A percentile compares a stretch with the other conserved stretches of the same genome.
Conservation (phyloP, 2,329 filamentous ascomycete genomes). For the Didymosphaeria variabile region DNA sequence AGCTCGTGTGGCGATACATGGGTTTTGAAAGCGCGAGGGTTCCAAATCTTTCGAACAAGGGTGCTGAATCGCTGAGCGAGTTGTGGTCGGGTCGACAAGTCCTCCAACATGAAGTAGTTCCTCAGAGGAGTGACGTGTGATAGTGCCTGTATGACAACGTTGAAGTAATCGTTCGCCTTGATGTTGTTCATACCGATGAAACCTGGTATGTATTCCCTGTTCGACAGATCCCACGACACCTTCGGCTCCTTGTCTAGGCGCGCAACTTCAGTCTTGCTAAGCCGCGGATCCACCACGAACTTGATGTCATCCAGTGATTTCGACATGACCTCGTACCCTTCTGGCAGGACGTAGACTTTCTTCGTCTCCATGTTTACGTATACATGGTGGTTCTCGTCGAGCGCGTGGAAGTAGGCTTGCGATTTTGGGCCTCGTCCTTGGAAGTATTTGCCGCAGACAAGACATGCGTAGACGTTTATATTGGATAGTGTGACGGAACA, state of each 20-base stretch:
- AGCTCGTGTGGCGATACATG: conserved; percentile 98
- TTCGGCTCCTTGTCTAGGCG: conserved; percentile 75
- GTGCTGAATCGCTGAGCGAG: conserved; percentile 88
- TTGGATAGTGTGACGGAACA: conserved; percentile 96
- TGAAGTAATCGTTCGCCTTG: conserved; percentile 99
- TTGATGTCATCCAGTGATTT: conserved; percentile 98
- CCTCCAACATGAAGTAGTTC: conserved; percentile 90
- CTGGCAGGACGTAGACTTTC: conserved; percentile 89
- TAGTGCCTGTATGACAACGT: conserved; percentile 90
- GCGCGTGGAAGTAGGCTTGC: conserved; percentile 95
- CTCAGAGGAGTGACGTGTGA: conserved; percentile 88
- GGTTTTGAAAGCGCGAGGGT: conserved; percentile 91
- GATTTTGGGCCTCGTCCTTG: conserved; percentile 93
- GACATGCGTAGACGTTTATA: conserved; percentile 97
- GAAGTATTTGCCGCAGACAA: conserved; percentile 98
- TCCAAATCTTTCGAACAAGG: conserved; percentile 97
- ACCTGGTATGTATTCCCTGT: conserved; percentile 88
- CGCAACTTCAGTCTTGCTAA: conserved; percentile 80
- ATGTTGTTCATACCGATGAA: conserved; percentile 99
- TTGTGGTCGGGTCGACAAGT: conserved; percentile 77
- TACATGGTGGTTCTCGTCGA: conserved; percentile 95
- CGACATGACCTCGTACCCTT: conserved; percentile 95
- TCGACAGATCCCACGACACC: conserved; percentile 78
- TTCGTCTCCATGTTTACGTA: conserved; percentile 98
- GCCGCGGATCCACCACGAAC: conserved; percentile 91